Evolutionary conservation across 768 basidiomycete genomes (phyloP), one percentile per base, ranked within the genome.

Genomic region (Hemileccinum impolitum): DNA sequence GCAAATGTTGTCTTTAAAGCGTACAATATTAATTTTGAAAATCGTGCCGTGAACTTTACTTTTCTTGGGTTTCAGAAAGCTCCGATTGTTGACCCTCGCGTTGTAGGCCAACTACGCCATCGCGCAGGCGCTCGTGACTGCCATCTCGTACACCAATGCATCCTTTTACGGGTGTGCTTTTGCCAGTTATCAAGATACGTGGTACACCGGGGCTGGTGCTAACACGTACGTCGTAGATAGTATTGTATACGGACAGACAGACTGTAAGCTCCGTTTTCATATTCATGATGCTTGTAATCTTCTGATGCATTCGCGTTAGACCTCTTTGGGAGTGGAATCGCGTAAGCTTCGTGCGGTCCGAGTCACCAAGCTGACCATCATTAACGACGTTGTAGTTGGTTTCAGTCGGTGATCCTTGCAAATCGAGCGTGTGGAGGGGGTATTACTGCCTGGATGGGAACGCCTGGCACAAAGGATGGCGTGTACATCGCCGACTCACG

Each of bases 371-470:
- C 19, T 30, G 17, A 23, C n/a, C 8, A 25, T 5, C 3, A 1
- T 15, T 42, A 5, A 32, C 31, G 11, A 13, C 8, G 31, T 40
- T 39, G 25, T 2, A 82, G 82, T 3, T 84, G 77, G 78, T 84
- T 85, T 56, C 75, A 84, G 55, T 76, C 75, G 17, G 65, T 76
- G 13, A 75, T 74, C 17, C 68, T 87, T 2, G 82, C 84, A 3
- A 82, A 79, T 46, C 75, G 84, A 17, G 83, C 72, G 0, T 84
- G 81, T 48, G 84, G 83, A 0, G 85, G 84, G 3, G 82, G 81
- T 1, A 72, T 85, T 14, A 76, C 76, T 10, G 84, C 84, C 0
- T 85, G 84, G 84, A 76, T 75, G 46, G 82, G 84, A 3, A 76
- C 74, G 13, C 4, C 9, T 14, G 51, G 47, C 17, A 14, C 78